These are phyloP conservation scores for Aspergillus quadrilineatus DNA, from an alignment of 2,329 filamentous ascomycete species.

Conservation along the genomic window DNA sequence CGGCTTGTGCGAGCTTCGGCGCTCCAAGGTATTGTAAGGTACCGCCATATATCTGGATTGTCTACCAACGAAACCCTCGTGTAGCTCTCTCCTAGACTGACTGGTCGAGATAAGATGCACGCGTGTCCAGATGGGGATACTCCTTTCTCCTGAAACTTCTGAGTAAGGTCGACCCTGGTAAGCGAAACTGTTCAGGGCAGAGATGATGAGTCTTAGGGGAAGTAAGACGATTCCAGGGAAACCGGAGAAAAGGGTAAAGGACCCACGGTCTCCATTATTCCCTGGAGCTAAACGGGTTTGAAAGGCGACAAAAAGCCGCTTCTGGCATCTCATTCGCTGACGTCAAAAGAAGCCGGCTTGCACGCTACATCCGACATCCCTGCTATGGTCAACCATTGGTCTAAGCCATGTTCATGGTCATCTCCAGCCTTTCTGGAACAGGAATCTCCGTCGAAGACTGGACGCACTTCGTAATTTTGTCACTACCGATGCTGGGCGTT, in stretches of 20 bases:
- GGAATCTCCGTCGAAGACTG: slow-evolving; percentile 23
- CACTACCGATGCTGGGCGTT: slow-evolving; percentile 14
- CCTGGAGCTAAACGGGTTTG: slow-evolving; percentile 26
- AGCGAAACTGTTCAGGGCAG: slow-evolving; percentile 1
- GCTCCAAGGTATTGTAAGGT: slow-evolving; percentile 4
- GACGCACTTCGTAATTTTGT: slow-evolving; percentile 20
- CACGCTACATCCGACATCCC: slow-evolving; percentile 35
- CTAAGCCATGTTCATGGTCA: slow-evolving; percentile 32
- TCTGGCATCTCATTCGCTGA: slow-evolving; percentile 34
- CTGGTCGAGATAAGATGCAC: slow-evolving; percentile 1
- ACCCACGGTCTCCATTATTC: slow-evolving; percentile 1
- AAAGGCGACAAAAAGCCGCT: slow-evolving; percentile 19
- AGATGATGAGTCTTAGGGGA: slow-evolving; percentile 1
- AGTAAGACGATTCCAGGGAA: slow-evolving; percentile 6
- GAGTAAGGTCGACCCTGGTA: slow-evolving; percentile 2
- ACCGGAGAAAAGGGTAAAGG: slow-evolving; percentile 9
- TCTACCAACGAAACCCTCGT: slow-evolving; percentile 3
- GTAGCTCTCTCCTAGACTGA: background rate
- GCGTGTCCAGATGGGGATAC: background rate
- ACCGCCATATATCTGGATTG: background rate
- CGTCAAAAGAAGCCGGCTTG: slow-evolving; percentile 27
- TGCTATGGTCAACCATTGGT: slow-evolving; percentile 42
- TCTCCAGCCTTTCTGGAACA: slow-evolving; percentile 34
- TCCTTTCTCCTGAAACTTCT: slow-evolving; percentile 3
- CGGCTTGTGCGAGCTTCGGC: slow-evolving; percentile 11